Conservation (phyloP, 352 stramenopile genomes). For the Peronospora farinosa region DNA sequence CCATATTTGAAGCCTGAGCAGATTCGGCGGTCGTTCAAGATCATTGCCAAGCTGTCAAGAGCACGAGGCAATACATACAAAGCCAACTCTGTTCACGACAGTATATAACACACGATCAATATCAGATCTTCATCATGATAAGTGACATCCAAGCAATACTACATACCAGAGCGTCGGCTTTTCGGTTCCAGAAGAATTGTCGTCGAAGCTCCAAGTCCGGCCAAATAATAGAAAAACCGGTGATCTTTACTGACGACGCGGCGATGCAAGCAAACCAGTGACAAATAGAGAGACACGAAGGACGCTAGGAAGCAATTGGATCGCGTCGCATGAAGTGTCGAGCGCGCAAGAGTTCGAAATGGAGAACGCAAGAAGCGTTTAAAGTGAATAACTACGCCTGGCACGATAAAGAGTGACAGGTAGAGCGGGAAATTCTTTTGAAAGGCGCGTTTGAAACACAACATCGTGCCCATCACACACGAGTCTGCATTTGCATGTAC, state of each 20-base stretch:
- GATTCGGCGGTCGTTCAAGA: slow-evolving; percentile 63
- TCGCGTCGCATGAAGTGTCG: slow-evolving; percentile 56
- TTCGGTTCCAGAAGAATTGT: slow-evolving; percentile 77
- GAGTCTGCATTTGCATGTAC: slow-evolving; percentile 48
- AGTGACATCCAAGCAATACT: background rate
- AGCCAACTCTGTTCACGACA: slow-evolving; percentile 45
- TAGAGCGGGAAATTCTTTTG: slow-evolving; percentile 71
- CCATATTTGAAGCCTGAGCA: slow-evolving; percentile 60
- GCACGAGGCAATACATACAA: slow-evolving; percentile 73
- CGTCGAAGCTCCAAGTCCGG: slow-evolving; percentile 51
- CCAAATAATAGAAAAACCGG: slow-evolving; percentile 71
- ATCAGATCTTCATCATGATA: background rate
- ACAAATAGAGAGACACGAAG: slow-evolving; percentile 69
- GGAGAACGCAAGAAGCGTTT: slow-evolving; percentile 68
- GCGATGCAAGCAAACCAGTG: slow-evolving; percentile 56
- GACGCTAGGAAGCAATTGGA: slow-evolving; percentile 74
- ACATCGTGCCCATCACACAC: slow-evolving; percentile 40
- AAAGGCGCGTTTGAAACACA: slow-evolving; percentile 60
- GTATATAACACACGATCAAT: slow-evolving; percentile 4
- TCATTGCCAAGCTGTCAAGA: slow-evolving; percentile 71
- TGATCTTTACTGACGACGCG: slow-evolving; percentile 52
- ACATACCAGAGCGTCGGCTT: slow-evolving; percentile 63
- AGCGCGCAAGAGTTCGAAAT: slow-evolving; percentile 43
- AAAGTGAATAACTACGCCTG: slow-evolving; percentile 74
- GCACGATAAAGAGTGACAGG: slow-evolving; percentile 80